phyloP scores from a whole-genome alignment of 2,329 filamentous ascomycete genomes.

The Diaporthe citriasiana region DNA sequence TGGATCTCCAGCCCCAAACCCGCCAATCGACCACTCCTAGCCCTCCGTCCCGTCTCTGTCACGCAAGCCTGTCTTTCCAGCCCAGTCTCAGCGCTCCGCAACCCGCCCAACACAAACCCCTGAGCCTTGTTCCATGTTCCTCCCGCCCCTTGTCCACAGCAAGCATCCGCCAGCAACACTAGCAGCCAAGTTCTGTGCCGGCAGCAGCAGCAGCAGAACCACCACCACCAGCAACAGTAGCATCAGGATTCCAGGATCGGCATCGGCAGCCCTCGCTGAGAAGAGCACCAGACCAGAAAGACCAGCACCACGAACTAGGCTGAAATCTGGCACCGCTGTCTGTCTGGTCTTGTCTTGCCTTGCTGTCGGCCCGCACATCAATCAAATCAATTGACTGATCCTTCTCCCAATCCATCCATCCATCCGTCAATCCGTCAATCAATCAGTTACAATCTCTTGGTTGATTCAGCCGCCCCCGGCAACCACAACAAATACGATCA shows the following conservation, averaged over 20 bases:
- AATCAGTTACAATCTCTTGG: constrained; percentile 21
- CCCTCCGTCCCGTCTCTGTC: constrained; percentile 29
- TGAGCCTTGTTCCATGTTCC: constrained; percentile 33
- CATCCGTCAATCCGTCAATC: constrained; percentile 11
- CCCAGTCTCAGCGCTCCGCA: constrained; percentile 21
- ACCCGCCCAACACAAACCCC: constrained; percentile 22
- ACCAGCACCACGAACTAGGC: constrained; percentile 11
- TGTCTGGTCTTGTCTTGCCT: constrained; percentile 29
- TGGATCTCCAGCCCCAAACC: constrained; percentile 31
- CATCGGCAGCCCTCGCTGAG: constrained; percentile 13
- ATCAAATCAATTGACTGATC: constrained; percentile 15
- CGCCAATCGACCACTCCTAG: constrained; percentile 18
- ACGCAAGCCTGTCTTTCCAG: constrained; percentile 21
- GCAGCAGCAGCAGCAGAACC: not conserved
- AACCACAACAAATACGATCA: constrained; percentile 27
- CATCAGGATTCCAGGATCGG: constrained; percentile 7
- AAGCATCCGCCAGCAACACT: not conserved
- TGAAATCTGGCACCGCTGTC: not conserved
- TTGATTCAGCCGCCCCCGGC: constrained; percentile 28
- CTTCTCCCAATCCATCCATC: constrained; percentile 24
- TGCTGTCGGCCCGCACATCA: not conserved
- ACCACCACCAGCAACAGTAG: not conserved
- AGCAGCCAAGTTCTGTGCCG: not conserved
- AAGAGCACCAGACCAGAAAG: not conserved
- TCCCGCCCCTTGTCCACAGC: constrained; percentile 29